Base-by-base conservation (phyloP, 2,329 filamentous ascomycete genomes). In the Lasiodiplodia gonubiensis region DNA sequence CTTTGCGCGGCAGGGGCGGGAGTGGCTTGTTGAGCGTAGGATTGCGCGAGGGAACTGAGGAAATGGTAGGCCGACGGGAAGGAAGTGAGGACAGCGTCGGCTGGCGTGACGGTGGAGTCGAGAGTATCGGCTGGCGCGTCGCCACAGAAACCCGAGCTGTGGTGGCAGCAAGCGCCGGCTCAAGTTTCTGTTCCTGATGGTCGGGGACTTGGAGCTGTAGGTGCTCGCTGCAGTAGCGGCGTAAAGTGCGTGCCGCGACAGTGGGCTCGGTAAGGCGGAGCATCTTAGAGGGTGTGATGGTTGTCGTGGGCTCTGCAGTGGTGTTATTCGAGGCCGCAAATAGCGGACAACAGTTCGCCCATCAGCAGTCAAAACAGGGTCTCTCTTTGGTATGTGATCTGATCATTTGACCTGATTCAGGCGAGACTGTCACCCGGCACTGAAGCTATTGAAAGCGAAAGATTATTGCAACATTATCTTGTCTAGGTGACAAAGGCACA, bases 241-340 rank as follows among this genome's bases (percentile, higher is more conserved):
- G 23, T 11, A 48, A 23, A 1, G 16, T 33, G 4, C 16, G 57
- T 6, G 57, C 39, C 8, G 57, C 57, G 23, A 49, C 57, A 6
- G 57, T 49, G 3, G 57, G 57, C 37, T 61, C 57, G 25, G 39
- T 23, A 18, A 61, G 57, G 7, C 57, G 57, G 27, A 61, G 57
- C 57, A 61, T 61, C 4, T 48, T 21, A 25, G 25, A 42, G 18
- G 11, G 16, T 23, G 53, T 18, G 53, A 54, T 11, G 12, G 30
- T 30, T 14, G 49, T 11, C 18, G 23, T 21, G 12, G 8, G 2
- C 8, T 39, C 30, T 23, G 3, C 30, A 30, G 52, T 30, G 18
- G 10, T 21, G 11, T 30, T 18, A 18, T 33, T 53, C 16, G 16
- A 30, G 30, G 8, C 30, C 30, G 30, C 1, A 33, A 33, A 33